phyloP scores from a whole-genome alignment of 2,329 filamentous ascomycete genomes.

The Fusarium avenaceum region DNA sequence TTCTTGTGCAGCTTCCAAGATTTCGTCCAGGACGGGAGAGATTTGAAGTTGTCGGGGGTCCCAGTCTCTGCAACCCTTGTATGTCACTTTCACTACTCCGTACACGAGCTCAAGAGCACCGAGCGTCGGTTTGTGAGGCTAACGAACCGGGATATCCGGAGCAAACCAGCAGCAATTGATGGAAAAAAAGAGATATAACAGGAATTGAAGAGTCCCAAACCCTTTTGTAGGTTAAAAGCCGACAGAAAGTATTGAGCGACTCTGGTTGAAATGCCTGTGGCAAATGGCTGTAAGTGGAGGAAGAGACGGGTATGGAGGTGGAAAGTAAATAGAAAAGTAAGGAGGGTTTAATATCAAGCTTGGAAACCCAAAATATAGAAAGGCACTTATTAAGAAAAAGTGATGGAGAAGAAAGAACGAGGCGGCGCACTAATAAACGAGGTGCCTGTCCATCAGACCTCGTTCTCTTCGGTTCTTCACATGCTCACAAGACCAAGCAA shows the following conservation, averaged over 20 bases:
- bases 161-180: constrained; percentile 14
- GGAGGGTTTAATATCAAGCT: constrained; percentile 13
- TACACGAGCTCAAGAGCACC: constrained; percentile 30
- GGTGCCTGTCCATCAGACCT: not conserved
- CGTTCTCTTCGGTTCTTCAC: constrained; percentile 31
- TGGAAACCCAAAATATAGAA: constrained; percentile 4
- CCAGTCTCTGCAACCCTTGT: constrained; percentile 28
- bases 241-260: not conserved
- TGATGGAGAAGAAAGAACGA: constrained; percentile 9
- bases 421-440: constrained; percentile 8
- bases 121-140: constrained; percentile 35
- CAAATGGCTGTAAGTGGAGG: constrained; percentile 8
- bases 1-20: constrained; percentile 18
- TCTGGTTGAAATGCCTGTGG: not conserved
- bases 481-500: constrained; percentile 43
- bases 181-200: not conserved
- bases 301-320: constrained; percentile 1
- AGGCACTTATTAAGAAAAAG: not conserved
- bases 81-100: constrained; percentile 8
- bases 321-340: constrained; percentile 15
- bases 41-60: constrained; percentile 27
- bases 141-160: constrained; percentile 39
- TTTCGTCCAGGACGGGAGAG: constrained; percentile 7
- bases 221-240: not conserved
- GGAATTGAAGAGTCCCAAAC: not conserved